Percentiles rank a stretch among this genome's conserved stretches.
Evolutionary conservation across 2,329 filamentous ascomycete genomes (phyloP).

Genomic region (Fusarium robinianum): DNA sequence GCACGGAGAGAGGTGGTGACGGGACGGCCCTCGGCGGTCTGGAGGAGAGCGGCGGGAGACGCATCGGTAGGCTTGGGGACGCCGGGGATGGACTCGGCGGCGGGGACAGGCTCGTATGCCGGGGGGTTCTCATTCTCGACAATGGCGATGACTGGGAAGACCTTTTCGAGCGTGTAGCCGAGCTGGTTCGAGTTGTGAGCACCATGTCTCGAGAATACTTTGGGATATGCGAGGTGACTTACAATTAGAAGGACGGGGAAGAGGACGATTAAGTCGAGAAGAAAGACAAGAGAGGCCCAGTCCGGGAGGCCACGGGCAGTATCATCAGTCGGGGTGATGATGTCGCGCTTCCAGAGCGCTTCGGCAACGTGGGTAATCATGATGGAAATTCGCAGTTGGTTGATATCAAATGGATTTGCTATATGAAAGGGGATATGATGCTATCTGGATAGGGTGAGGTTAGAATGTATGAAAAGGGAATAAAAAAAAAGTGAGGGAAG

Average conservation of each 20-base stretch:
- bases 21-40: conserved; percentile 18
- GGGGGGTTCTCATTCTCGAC: conserved; percentile 62
- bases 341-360: conserved; percentile 42
- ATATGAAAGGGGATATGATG: no score
- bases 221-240: conserved; percentile 24
- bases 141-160: conserved; percentile 61
- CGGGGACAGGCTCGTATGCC: conserved; percentile 55
- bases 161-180: conserved; percentile 54
- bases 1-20: conserved; percentile 57
- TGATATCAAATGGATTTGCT: background rate
- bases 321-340: conserved; percentile 21
- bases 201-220: background rate
- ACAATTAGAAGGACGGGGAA: conserved; percentile 51
- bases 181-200: conserved; percentile 40
- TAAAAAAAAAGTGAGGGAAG: no score
- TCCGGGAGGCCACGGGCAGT: conserved; percentile 13
- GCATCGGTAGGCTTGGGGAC: conserved; percentile 42
- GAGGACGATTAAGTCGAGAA: conserved; percentile 50
- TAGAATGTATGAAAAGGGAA: background rate
- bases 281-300: conserved; percentile 48
- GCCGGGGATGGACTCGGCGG: conserved; percentile 33
- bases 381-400: conserved; percentile 1
- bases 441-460: no score
- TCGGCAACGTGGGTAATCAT: conserved; percentile 28
- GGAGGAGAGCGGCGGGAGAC: conserved; percentile 29